Evolutionary conservation across 1,284 basidiomycete genomes (phyloP), one percentile per base, ranked within the genome.

Genomic region (Calocybe gambosa): DNA sequence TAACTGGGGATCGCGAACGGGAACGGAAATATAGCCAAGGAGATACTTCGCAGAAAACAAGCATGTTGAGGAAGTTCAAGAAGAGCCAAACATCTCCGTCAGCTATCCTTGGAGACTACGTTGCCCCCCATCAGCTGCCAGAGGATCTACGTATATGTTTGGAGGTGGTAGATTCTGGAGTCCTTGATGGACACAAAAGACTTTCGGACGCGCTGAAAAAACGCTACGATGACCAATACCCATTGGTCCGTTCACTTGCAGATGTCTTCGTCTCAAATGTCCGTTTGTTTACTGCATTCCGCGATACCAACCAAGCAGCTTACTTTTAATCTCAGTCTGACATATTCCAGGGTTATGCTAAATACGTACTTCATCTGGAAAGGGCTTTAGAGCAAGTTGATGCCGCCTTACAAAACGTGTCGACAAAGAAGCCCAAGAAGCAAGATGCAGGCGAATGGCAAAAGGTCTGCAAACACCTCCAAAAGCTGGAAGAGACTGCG

Each of bases 191-290:
- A 2, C 93, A 97, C 65, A 74, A 86, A 56, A 79, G 83, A 55
- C 75, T 96, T 20, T 86, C 82, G 44, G 83, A 89, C 39, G 85
- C 85, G 18, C 67, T 97, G 54, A 79, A 79, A 59, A 92, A 88
- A 66, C 74, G 92, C 37, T 95, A 94, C 52, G 90, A 93, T 50
- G 90, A 94, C 58, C 91, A 95, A 61, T 95, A 87, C 59, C 93
- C 93, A 2, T 76, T 96, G 18, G 93, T 96, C 29, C 77, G 93
- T 44, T 89, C 85, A 29, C 73, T 97, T 29, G 93, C 93, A 29
- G 92, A 95, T 57, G 89, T 96, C 10, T 97, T 96, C 66, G 88
- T 92, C 28, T 80, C 87, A 10, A 93, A 93, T 66, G 93, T 94
- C 60, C 67, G 89, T 74, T 47, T 41, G 21, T 46, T 50, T 33